Percentiles rank a stretch among this genome's conserved stretches.
phyloP scores from a whole-genome alignment of 2,329 filamentous ascomycete species.

The Aspergillus niger region DNA sequence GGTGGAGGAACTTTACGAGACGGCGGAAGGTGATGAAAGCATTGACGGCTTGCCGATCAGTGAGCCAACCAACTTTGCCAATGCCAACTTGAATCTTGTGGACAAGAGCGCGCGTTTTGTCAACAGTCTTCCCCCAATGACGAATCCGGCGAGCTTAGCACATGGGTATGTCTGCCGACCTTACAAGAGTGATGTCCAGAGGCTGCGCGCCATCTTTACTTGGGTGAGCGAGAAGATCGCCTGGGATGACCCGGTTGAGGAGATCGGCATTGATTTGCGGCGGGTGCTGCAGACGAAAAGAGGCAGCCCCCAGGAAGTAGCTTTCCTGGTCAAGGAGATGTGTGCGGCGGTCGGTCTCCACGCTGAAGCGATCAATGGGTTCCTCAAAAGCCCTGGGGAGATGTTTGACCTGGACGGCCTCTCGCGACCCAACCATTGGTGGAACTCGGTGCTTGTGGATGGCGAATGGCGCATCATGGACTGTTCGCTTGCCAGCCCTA shows the following conservation, averaged over 20 bases:
- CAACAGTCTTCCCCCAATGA: constrained; percentile 76
- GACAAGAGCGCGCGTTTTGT: constrained; percentile 96
- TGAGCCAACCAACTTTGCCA: constrained; percentile 77
- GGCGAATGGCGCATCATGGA: constrained; percentile 97
- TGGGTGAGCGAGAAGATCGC: constrained; percentile 94
- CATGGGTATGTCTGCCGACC: constrained; percentile 92
- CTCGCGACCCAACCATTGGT: constrained; percentile 93
- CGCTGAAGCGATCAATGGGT: constrained; percentile 84
- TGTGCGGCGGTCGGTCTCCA: constrained; percentile 85
- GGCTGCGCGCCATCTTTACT: constrained; percentile 90
- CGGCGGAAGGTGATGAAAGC: constrained; percentile 85
- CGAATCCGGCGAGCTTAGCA: constrained; percentile 77
- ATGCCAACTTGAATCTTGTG: constrained; percentile 79
- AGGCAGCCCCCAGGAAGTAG: constrained; percentile 86
- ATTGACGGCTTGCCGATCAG: constrained; percentile 80
- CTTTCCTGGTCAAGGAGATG: constrained; percentile 87
- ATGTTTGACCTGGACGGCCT: constrained; percentile 75
- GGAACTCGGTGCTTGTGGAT: constrained; percentile 92
- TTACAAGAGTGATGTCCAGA: constrained; percentile 90
- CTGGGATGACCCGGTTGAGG: constrained; percentile 94
- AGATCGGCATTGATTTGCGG: constrained; percentile 73
- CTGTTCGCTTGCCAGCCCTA: constrained; percentile 86
- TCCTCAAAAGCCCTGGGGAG: constrained; percentile 88
- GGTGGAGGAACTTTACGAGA: constrained; percentile 83
- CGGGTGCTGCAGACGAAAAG: constrained; percentile 81